phyloP scores from a whole-genome alignment of 768 basidiomycete genomes.

The Sutorius australiensis region DNA sequence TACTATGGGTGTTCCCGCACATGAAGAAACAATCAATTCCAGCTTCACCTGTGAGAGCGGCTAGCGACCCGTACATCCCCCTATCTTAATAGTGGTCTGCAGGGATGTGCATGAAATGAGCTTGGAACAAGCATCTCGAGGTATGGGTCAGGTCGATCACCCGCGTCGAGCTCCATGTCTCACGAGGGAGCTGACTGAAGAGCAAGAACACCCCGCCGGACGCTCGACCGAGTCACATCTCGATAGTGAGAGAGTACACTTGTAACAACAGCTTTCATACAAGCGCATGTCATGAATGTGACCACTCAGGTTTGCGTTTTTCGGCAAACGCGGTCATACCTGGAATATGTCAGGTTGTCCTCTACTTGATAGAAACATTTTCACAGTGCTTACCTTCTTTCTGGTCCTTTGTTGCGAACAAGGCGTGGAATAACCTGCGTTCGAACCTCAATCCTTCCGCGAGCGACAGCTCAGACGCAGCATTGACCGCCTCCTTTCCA shows the following conservation, averaged over 20 bases:
- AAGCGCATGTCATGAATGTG: constrained; percentile 38
- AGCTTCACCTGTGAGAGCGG: not conserved
- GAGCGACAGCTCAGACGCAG: constrained; percentile 81
- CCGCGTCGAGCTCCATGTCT: not conserved
- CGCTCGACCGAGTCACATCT: no score
- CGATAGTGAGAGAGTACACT: not conserved
- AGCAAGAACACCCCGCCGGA: not conserved
- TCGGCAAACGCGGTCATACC: constrained; percentile 95
- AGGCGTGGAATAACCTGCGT: constrained; percentile 81
- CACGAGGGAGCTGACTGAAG: not conserved
- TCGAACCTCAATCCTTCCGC: constrained; percentile 85
- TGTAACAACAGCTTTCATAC: not conserved
- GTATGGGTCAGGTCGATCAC: not conserved
- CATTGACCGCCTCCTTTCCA: constrained; percentile 92
- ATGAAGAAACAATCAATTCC: not conserved
- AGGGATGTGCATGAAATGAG: not conserved
- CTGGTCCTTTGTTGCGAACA: constrained; percentile 93
- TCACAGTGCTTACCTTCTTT: constrained; percentile 71
- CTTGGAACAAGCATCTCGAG: not conserved
- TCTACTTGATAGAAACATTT: not conserved
- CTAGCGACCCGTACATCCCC: not conserved
- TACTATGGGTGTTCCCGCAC: no score
- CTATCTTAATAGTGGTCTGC: not conserved
- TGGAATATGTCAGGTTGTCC: constrained; percentile 29
- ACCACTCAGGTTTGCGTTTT: constrained; percentile 86